Conservation (phyloP, 2,329 filamentous ascomycete species). For the Arthrobotrys musiformis region DNA sequence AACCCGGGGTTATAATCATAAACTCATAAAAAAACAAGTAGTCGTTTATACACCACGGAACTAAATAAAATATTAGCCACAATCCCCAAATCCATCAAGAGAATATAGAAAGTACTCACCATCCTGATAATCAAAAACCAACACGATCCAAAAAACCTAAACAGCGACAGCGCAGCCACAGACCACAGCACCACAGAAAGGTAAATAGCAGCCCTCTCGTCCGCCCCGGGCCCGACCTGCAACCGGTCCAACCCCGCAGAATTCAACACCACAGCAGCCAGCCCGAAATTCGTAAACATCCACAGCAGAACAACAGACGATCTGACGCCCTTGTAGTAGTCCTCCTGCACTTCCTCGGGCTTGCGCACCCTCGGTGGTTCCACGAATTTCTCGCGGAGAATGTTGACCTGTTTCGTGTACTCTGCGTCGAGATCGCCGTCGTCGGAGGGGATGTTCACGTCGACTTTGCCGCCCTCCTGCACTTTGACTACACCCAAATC, state of each 20-base stretch:
- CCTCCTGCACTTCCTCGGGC: constrained; percentile 85
- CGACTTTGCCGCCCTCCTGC: constrained; percentile 94
- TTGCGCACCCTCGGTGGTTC: constrained; percentile 69
- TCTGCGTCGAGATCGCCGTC: constrained; percentile 94
- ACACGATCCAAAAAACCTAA: constrained; percentile 86
- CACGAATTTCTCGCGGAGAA: constrained; percentile 79
- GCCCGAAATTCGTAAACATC: constrained; percentile 95
- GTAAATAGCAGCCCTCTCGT: constrained; percentile 78
- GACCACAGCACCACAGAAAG: constrained; percentile 88
- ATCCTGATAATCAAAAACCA: constrained; percentile 93
- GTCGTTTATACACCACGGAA: constrained; percentile 60
- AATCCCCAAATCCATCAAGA: not conserved
- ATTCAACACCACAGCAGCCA: constrained; percentile 86
- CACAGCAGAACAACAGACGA: constrained; percentile 90
- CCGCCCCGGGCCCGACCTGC: constrained; percentile 63
- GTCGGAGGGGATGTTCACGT: constrained; percentile 84
- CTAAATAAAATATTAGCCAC: constrained; percentile 55
- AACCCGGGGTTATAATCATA: too few species aligned
- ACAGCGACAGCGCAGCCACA: constrained; percentile 82
- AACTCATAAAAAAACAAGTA: too few species aligned
- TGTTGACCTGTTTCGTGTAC: constrained; percentile 83
- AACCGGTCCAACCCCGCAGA: constrained; percentile 82
- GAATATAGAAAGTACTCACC: constrained; percentile 69
- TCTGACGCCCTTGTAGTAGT: constrained; percentile 97
- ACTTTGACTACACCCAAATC: constrained; percentile 72